Evolutionary conservation across 192 early-diverging fungal species (phyloP), one percentile per base, ranked within the genome.

Genomic region (Backusella australiensis): DNA sequence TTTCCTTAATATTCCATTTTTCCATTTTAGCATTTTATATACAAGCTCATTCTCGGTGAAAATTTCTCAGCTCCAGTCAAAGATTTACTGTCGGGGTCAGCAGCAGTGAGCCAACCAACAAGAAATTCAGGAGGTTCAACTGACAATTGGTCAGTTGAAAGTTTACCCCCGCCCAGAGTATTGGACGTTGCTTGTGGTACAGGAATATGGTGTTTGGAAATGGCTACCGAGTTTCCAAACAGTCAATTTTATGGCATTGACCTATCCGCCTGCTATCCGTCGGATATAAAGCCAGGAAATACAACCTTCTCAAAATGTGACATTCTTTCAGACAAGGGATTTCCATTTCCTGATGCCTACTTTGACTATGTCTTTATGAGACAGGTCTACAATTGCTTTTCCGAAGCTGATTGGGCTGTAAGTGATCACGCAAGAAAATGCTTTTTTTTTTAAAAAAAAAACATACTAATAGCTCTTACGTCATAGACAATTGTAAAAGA

Each of bases 201-300:
- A 34, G 73, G 76, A 23, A 72, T 71, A 0, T 74, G 80, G 80
- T 49, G 73, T 35, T 34, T 82, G 73, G 83, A 85, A 65, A 86
- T 80, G 82, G 82, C 82, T 11, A 74, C 69, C 0, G 80, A 80
- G 9, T 85, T 75, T 41, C 79, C 81, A 17, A 46, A 59, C 14
- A 69, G 77, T 15, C 42, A 75, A 23, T 69, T 84, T 38, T 67
- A 75, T 53, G 83, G 83, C 1, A 36, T 84, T 38, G 83, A 84
- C 70, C 49, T 79, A 34, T 76, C 78, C 17, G 74, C 68, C 15
- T 77, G 77, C 23, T 84, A 78, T 66, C 80, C 80, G 19, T 35
- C 34, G 3, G 41, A 35, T n/a, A 75, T 80, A 17, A 75, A 76
- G n/a, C 78, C 78, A 2, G 35, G 39, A 7, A 80, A 80, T 44